phyloP scores from a whole-genome alignment of 768 basidiomycete genomes.

The Boletales sp. region DNA sequence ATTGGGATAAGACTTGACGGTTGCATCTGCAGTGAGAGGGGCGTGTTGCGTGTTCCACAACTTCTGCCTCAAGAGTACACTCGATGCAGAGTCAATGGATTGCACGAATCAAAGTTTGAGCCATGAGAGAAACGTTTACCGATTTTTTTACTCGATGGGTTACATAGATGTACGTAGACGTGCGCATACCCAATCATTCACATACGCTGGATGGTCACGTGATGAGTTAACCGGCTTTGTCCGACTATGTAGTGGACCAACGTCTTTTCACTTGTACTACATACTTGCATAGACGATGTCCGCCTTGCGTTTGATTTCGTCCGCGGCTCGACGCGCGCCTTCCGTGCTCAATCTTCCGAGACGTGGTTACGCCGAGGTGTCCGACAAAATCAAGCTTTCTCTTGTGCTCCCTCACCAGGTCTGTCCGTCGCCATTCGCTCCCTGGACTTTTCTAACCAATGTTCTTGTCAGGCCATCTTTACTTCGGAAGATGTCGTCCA shows the following conservation, averaged over 20 bases:
- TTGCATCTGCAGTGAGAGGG: slow-evolving; percentile 59
- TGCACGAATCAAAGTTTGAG: slow-evolving; percentile 26
- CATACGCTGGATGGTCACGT: slow-evolving; percentile 16
- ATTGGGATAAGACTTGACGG: neutral
- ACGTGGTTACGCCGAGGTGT: slow-evolving; percentile 90
- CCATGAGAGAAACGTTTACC: slow-evolving; percentile 13
- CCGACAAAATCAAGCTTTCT: slow-evolving; percentile 89
- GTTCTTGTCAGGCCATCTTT: slow-evolving; percentile 71
- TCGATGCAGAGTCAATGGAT: slow-evolving; percentile 25
- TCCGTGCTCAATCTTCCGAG: slow-evolving; percentile 49
- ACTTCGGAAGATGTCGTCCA: slow-evolving; percentile 89
- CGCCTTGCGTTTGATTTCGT: slow-evolving; percentile 66
- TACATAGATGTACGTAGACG: neutral
- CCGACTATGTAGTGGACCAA: slow-evolving; percentile 13
- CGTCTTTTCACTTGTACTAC: neutral
- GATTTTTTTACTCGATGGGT: too few species aligned
- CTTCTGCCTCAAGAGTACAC: slow-evolving; percentile 63
- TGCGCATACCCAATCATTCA: neutral
- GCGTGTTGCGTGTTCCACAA: slow-evolving; percentile 55
- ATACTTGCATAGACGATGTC: slow-evolving; percentile 49
- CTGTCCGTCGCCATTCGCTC: slow-evolving; percentile 44
- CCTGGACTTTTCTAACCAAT: slow-evolving; percentile 10
- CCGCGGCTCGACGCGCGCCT: slow-evolving; percentile 59
- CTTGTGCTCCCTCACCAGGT: slow-evolving; percentile 94
- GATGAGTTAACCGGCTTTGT: slow-evolving; percentile 24